phyloP scores from a whole-genome alignment of 2,329 filamentous ascomycete species.

The Diaporthe amygdali region DNA sequence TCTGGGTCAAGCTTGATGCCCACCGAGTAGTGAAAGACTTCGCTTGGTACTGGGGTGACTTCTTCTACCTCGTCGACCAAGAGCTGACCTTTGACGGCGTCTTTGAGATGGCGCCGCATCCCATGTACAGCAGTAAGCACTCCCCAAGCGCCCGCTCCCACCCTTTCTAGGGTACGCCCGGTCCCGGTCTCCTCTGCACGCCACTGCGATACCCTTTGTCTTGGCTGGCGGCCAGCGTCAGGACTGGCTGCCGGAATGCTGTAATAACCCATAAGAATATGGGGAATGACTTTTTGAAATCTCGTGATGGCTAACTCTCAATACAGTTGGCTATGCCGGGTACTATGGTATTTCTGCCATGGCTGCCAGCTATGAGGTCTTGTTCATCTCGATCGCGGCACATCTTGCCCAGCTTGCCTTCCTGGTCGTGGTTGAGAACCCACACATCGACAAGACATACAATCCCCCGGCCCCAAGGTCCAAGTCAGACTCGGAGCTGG shows the following conservation, averaged over 20 bases:
- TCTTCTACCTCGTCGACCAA: conserved; percentile 98
- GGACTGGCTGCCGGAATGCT: background rate
- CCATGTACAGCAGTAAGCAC: conserved; percentile 82
- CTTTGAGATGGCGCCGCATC: conserved; percentile 98
- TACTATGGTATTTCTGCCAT: conserved; percentile 99
- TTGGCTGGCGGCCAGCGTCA: background rate
- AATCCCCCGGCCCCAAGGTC: conserved; percentile 83
- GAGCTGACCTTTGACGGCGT: conserved; percentile 98
- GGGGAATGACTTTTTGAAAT: background rate
- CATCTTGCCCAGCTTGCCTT: conserved; percentile 96
- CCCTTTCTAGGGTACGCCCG: conserved; percentile 2
- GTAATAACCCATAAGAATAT: background rate
- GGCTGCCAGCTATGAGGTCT: conserved; percentile 95
- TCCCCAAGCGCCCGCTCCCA: conserved; percentile 1
- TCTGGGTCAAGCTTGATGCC: conserved; percentile 98
- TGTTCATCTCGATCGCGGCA: conserved; percentile 95
- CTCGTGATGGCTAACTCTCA: conserved; percentile 4
- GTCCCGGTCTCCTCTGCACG: conserved; percentile 3
- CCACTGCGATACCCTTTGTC: background rate
- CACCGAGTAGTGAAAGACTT: conserved; percentile 98
- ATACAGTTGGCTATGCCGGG: conserved; percentile 80
- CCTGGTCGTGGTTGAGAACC: conserved; percentile 89
- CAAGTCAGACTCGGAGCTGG: conserved; percentile 42
- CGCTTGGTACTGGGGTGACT: conserved; percentile 99
- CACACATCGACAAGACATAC: conserved; percentile 98